phyloP scores from a whole-genome alignment of 306 rosid genomes.

The Lupinus albus region DNA sequence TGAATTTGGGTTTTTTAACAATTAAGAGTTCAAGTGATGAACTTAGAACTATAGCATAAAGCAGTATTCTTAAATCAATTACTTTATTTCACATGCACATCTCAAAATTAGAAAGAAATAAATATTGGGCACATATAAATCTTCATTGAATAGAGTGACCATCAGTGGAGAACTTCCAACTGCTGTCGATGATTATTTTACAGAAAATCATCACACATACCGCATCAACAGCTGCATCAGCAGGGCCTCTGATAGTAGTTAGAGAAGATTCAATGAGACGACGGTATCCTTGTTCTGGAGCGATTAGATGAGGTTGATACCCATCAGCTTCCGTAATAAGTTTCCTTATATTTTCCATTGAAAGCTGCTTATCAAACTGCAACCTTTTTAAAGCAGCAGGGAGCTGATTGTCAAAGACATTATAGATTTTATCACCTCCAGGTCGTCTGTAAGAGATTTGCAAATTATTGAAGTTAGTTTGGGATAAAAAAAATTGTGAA shows the following conservation, averaged over 20 bases:
- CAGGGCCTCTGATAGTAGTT: constrained; percentile 85
- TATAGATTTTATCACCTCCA: constrained; percentile 90
- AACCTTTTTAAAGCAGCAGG: constrained; percentile 88
- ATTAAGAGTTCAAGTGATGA: constrained; percentile 13
- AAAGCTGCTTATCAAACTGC: constrained; percentile 91
- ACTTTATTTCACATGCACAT: constrained; percentile 14
- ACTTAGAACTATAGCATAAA: constrained; percentile 15
- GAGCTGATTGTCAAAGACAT: constrained; percentile 90
- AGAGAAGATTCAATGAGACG: constrained; percentile 86
- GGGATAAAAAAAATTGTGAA: constrained; percentile 8
- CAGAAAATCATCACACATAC: constrained; percentile 47
- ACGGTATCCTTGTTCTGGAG: constrained; percentile 97
- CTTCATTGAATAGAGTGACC: constrained; percentile 7
- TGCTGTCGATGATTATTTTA: constrained; percentile 20
- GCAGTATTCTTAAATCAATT: constrained; percentile 19
- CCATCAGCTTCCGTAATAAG: constrained; percentile 97
- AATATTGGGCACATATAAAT: not conserved
- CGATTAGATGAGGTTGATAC: constrained; percentile 94
- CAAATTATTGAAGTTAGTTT: constrained; percentile 27
- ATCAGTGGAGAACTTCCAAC: not conserved
- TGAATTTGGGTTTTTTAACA: too few relatives aligned
- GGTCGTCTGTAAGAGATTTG: constrained; percentile 64
- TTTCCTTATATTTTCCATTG: constrained; percentile 91
- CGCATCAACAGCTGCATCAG: constrained; percentile 95
- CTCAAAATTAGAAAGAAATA: not conserved